phyloP scores from a whole-genome alignment of 73 alveolate genomes.

The Paramecium primaurelia region DNA sequence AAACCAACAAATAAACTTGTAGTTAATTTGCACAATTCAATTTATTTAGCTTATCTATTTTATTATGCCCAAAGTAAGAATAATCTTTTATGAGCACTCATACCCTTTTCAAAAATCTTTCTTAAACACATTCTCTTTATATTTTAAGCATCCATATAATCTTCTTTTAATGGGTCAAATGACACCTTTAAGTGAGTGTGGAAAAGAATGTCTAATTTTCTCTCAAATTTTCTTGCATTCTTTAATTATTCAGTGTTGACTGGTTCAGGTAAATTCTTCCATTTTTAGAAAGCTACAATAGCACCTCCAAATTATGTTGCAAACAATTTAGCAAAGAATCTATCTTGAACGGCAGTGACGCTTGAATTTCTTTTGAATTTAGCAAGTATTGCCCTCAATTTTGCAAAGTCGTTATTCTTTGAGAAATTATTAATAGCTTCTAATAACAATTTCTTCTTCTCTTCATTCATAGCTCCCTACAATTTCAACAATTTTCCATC shows the following conservation, averaged over 20 bases:
- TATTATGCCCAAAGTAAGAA: slow-evolving; percentile 31
- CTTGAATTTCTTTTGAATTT: slow-evolving; percentile 21
- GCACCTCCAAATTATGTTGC: slow-evolving; percentile 18
- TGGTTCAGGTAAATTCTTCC: slow-evolving; percentile 43
- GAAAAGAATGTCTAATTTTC: not conserved
- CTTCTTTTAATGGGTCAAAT: slow-evolving; percentile 38
- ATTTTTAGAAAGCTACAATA: not conserved
- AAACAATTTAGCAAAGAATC: slow-evolving; percentile 33
- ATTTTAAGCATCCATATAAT: not conserved
- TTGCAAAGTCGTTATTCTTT: not conserved
- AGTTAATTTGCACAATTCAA: slow-evolving; percentile 23
- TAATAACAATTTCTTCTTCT: slow-evolving; percentile 3
- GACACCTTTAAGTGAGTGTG: not conserved
- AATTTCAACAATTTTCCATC: not conserved
- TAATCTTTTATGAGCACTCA: slow-evolving; percentile 28
- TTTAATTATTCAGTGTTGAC: not conserved
- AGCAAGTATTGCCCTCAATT: not conserved
- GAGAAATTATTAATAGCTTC: not conserved
- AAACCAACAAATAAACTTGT: not conserved
- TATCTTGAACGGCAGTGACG: not conserved
- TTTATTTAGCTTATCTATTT: slow-evolving; percentile 21
- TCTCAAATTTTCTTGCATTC: slow-evolving; percentile 31
- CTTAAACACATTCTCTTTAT: slow-evolving; percentile 11
- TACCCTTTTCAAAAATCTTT: slow-evolving; percentile 8
- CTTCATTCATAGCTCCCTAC: not conserved